phyloP scores from a whole-genome alignment of 768 basidiomycete species.

The Hygrocybe coccinea region DNA sequence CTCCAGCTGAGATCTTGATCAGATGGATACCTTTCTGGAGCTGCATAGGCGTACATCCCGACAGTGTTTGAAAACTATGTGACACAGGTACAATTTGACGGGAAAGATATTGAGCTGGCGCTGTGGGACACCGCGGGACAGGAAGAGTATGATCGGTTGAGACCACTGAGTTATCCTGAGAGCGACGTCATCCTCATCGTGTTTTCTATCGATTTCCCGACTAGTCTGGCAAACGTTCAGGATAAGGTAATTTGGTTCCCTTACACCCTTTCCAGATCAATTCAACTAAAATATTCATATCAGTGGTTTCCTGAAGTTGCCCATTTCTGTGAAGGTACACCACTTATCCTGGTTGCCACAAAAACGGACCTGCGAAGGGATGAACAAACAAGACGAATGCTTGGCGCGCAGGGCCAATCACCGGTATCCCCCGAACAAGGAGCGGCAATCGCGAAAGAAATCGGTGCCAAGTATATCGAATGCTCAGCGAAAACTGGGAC shows the following conservation, averaged over 20 bases:
- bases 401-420: slow-evolving; percentile 80
- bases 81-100: slow-evolving; percentile 79
- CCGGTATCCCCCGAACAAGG: slow-evolving; percentile 85
- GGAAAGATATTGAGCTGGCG: slow-evolving; percentile 90
- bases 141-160: slow-evolving; percentile 90
- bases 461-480: slow-evolving; percentile 90
- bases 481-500: slow-evolving; percentile 90
- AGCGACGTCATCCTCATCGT: slow-evolving; percentile 90
- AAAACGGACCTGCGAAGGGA: slow-evolving; percentile 90
- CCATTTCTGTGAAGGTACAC: slow-evolving; percentile 87
- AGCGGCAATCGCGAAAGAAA: slow-evolving; percentile 79
- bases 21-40: slow-evolving; percentile 15
- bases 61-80: slow-evolving; percentile 96
- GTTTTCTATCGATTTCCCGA: slow-evolving; percentile 90
- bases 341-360: slow-evolving; percentile 87
- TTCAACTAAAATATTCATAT: not conserved
- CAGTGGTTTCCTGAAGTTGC: slow-evolving; percentile 93
- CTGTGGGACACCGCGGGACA: slow-evolving; percentile 98
- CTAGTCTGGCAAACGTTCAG: slow-evolving; percentile 83
- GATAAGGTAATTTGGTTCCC: slow-evolving; percentile 59
- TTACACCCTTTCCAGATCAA: not conserved
- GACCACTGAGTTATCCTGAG: slow-evolving; percentile 83
- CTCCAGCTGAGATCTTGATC: slow-evolving; percentile 12
- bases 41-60: slow-evolving; percentile 76
- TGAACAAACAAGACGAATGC: slow-evolving; percentile 79